Evolutionary conservation across 306 rosid species (phyloP).

Genomic region (Quillaja saponaria): DNA sequence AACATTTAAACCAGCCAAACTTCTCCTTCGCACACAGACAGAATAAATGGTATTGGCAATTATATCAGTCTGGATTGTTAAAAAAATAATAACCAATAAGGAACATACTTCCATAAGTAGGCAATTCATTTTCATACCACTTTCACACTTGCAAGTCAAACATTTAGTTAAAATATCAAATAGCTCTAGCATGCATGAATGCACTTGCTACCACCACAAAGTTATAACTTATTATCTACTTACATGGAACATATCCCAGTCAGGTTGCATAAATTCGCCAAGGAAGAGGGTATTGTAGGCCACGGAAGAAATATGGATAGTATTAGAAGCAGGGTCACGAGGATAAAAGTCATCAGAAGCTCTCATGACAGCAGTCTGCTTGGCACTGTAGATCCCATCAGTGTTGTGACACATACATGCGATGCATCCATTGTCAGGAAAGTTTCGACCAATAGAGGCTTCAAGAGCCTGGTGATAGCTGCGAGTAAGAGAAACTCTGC

Average conservation of each 20-base stretch:
- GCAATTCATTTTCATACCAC: too few species aligned
- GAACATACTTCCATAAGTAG: too few species aligned
- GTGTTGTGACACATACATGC: constrained; percentile 99
- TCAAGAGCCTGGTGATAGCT: constrained; percentile 87
- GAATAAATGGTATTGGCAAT: neutral
- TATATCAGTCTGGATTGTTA: too few species aligned
- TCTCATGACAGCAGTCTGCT: constrained; percentile 88
- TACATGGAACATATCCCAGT: constrained; percentile 99
- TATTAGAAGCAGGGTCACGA: constrained; percentile 90
- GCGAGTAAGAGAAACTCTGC: constrained; percentile 85
- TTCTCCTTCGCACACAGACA: neutral
- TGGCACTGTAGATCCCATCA: constrained; percentile 79
- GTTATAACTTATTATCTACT: constrained; percentile 32
- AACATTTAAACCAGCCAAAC: too few species aligned
- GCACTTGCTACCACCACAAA: too few species aligned
- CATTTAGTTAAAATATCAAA: neutral
- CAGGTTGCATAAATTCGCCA: constrained; percentile 97
- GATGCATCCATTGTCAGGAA: constrained; percentile 89
- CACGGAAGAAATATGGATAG: constrained; percentile 91
- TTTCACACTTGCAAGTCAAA: neutral
- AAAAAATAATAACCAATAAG: too few species aligned
- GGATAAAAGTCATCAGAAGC: constrained; percentile 97
- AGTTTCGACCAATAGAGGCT: constrained; percentile 80
- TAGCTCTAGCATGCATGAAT: too few species aligned
- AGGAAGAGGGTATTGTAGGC: constrained; percentile 94